Evolutionary conservation across 768 basidiomycete genomes (phyloP).

Genomic region (Leccinum fibrillosum): DNA sequence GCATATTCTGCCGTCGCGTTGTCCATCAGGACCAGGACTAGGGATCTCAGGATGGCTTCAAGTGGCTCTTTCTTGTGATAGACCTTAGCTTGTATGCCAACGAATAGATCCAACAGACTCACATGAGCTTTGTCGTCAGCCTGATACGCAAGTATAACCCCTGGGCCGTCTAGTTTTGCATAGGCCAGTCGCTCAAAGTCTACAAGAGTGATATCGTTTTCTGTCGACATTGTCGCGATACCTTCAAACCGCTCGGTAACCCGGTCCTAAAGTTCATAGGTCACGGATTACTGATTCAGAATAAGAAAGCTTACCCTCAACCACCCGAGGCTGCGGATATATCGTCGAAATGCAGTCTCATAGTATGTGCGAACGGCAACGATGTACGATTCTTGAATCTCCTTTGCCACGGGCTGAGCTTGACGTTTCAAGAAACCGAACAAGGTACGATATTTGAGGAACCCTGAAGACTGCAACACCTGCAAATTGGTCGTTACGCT

Average conservation of each 20-base stretch:
- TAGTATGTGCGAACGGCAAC: slow-evolving; percentile 85
- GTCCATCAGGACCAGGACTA: slow-evolving; percentile 89
- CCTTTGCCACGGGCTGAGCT: slow-evolving; percentile 75
- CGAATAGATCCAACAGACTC: slow-evolving; percentile 30
- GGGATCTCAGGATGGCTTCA: slow-evolving; percentile 82
- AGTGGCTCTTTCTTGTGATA: slow-evolving; percentile 66
- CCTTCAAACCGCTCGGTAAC: slow-evolving; percentile 66
- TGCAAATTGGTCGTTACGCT: slow-evolving; percentile 92
- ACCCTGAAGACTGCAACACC: slow-evolving; percentile 82
- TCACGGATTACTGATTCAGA: background rate
- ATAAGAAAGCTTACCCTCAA: slow-evolving; percentile 55
- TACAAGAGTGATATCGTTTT: slow-evolving; percentile 37
- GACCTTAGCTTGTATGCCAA: slow-evolving; percentile 12
- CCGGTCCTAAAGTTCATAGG: slow-evolving; percentile 46
- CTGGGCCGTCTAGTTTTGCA: slow-evolving; percentile 76
- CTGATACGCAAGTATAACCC: slow-evolving; percentile 80
- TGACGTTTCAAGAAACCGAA: slow-evolving; percentile 85
- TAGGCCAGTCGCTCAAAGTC: slow-evolving; percentile 59
- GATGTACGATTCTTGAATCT: slow-evolving; percentile 85
- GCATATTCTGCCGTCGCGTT: slow-evolving; percentile 92
- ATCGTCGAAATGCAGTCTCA: slow-evolving; percentile 92
- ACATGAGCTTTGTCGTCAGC: slow-evolving; percentile 88
- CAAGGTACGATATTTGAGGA: slow-evolving; percentile 79
- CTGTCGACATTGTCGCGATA: slow-evolving; percentile 48
- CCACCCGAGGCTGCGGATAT: slow-evolving; percentile 74